A percentile compares a stretch with the other conserved stretches of the same genome.
phyloP scores from a whole-genome alignment of 1,284 basidiomycete species.

The Ustilago bromivora region DNA sequence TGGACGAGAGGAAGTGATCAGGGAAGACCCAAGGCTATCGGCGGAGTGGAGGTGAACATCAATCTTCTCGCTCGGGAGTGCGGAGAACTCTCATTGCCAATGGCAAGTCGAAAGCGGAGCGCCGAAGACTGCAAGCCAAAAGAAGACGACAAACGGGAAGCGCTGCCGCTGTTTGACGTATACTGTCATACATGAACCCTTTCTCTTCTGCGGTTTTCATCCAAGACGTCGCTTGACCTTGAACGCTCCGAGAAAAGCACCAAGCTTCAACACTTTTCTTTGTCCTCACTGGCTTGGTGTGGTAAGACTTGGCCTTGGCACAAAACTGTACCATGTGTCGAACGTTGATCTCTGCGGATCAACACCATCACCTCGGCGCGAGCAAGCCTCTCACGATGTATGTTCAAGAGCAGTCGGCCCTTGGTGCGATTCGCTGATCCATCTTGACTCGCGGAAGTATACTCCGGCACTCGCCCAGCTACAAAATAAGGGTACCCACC shows the following conservation, averaged over 20 bases:
- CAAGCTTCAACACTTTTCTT: not conserved
- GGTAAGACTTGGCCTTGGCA: conserved; percentile 1
- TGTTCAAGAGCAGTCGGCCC: not conserved
- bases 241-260: not conserved
- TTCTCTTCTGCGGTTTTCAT: not conserved
- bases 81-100: not conserved
- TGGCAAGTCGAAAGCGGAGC: conserved; percentile 4
- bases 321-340: conserved; percentile 1
- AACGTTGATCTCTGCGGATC: not conserved
- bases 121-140: not conserved
- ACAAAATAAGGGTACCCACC: not conserved
- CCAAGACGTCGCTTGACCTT: not conserved
- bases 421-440: not conserved
- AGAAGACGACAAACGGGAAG: not conserved
- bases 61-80: not conserved
- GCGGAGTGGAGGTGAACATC: not conserved
- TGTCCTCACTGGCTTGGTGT: not conserved
- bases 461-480: not conserved
- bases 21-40: not conserved
- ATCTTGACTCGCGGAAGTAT: not conserved
- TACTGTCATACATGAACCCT: conserved; percentile 5
- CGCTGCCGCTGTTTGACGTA: conserved; percentile 4
- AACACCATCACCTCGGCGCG: not conserved
- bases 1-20: not conserved
- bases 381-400: not conserved